phyloP scores from a whole-genome alignment of 768 basidiomycete species.

The Harrya chromipes region DNA sequence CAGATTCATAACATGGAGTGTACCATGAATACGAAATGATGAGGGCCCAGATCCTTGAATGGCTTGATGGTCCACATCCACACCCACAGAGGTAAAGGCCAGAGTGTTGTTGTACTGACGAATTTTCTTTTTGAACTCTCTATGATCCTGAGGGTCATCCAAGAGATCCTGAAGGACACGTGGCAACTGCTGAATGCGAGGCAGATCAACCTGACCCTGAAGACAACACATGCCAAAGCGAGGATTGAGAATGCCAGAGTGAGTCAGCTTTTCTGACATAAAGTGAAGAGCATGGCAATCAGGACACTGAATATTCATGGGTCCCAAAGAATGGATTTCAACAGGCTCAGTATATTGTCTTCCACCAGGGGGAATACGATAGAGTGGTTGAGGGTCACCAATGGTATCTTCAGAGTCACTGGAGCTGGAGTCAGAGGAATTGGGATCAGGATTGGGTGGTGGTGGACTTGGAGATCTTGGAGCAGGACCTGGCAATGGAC shows the following conservation, averaged over 20 bases:
- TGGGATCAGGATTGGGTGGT: not conserved
- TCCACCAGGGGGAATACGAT: slow-evolving; percentile 5
- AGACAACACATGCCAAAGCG: slow-evolving; percentile 30
- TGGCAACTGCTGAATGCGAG: slow-evolving; percentile 19
- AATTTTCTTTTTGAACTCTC: slow-evolving; percentile 32
- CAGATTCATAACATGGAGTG: slow-evolving; percentile 31
- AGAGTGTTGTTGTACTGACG: slow-evolving; percentile 39
- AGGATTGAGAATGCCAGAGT: not conserved
- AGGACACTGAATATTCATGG: slow-evolving; percentile 8
- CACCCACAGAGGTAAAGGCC: slow-evolving; percentile 8
- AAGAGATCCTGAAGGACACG: slow-evolving; percentile 7
- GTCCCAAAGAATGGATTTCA: not conserved
- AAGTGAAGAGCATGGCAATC: slow-evolving; percentile 23
- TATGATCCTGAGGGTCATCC: slow-evolving; percentile 7
- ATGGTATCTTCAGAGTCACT: too few species aligned
- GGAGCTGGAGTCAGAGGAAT: not conserved
- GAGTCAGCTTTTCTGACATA: slow-evolving; percentile 5
- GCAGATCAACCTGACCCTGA: slow-evolving; percentile 24
- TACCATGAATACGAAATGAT: slow-evolving; percentile 28
- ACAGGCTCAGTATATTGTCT: slow-evolving; percentile 14
- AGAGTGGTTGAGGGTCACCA: not conserved
- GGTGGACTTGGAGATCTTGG: too few species aligned
- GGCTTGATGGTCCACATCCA: not conserved
- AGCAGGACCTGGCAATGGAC: too few species aligned
- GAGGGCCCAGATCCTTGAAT: not conserved